Conservation (phyloP, 306 rosid species). For the Lupinus albus region DNA sequence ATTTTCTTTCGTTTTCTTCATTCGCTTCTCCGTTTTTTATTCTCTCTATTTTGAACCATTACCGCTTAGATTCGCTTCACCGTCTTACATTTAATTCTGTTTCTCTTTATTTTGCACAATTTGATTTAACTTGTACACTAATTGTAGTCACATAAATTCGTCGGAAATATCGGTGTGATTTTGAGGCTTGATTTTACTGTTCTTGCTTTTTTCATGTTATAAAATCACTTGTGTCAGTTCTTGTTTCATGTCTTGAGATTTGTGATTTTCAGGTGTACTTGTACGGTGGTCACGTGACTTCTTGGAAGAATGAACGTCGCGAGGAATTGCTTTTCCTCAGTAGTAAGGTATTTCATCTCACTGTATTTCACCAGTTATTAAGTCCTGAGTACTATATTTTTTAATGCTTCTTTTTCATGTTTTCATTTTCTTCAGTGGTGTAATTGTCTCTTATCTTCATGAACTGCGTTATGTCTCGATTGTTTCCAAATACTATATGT, state of each 20-base stretch:
- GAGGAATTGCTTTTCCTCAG: constrained; percentile 83
- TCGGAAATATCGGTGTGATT: too few species aligned
- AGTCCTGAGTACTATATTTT: too few species aligned
- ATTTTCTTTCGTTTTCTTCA: not conserved
- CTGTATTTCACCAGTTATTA: too few species aligned
- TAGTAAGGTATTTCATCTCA: constrained; percentile 50
- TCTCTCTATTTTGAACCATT: not conserved
- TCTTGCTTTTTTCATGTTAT: constrained; percentile 3
- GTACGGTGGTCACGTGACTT: constrained; percentile 84
- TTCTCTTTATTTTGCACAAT: not conserved
- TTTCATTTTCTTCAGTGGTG: too few species aligned
- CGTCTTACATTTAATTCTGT: not conserved
- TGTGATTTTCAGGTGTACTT: constrained; percentile 61
- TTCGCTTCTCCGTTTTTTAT: not conserved
- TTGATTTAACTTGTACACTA: constrained; percentile 5
- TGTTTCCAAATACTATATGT: not conserved
- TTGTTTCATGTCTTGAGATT: constrained; percentile 16
- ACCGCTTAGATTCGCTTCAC: constrained; percentile 1
- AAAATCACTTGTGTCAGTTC: not conserved
- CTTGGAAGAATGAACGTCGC: constrained; percentile 84
- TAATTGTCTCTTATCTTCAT: too few species aligned
- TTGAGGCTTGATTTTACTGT: too few species aligned
- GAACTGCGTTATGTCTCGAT: constrained; percentile 1
- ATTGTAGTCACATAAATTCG: too few species aligned
- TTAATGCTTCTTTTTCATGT: too few species aligned